Conservation (phyloP, 164 flowering plant genomes). For the Tetrastigma voinierianum region DNA sequence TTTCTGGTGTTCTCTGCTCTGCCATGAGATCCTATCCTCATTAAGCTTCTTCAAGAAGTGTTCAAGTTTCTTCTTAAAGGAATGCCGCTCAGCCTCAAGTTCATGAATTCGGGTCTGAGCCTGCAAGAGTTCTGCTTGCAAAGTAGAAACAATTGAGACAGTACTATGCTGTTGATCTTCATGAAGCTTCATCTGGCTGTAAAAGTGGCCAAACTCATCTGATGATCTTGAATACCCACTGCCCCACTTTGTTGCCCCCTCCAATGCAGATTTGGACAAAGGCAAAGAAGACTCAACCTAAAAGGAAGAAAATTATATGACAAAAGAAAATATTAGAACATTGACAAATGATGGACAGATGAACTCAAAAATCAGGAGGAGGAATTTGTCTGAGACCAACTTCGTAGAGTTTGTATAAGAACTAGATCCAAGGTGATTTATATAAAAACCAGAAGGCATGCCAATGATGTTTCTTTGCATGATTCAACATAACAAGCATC, state of each 20-base stretch:
- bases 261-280: conserved; percentile 60
- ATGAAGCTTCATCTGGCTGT: conserved; percentile 48
- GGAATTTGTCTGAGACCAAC: no score
- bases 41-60: conserved; percentile 76
- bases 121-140: conserved; percentile 70
- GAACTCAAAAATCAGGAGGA: no score
- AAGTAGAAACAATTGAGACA: conserved; percentile 56
- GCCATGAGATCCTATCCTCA: conserved; percentile 81
- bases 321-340: neutral
- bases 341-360: no score
- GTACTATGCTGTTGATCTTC: conserved; percentile 46
- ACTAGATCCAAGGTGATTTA: no score
- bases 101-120: conserved; percentile 68
- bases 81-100: conserved; percentile 83
- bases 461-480: no score
- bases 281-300: conserved; percentile 57
- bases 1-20: conserved; percentile 89
- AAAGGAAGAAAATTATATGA: neutral
- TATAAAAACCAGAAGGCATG: no score
- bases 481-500: no score
- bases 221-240: conserved; percentile 54
- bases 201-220: conserved; percentile 43
- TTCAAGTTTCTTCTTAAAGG: conserved; percentile 87
- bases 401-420: no score
- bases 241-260: conserved; percentile 98